These are phyloP conservation scores for Backusella psychrophila DNA, from an alignment of 192 early-diverging fungal species.

Conservation along the genomic window DNA sequence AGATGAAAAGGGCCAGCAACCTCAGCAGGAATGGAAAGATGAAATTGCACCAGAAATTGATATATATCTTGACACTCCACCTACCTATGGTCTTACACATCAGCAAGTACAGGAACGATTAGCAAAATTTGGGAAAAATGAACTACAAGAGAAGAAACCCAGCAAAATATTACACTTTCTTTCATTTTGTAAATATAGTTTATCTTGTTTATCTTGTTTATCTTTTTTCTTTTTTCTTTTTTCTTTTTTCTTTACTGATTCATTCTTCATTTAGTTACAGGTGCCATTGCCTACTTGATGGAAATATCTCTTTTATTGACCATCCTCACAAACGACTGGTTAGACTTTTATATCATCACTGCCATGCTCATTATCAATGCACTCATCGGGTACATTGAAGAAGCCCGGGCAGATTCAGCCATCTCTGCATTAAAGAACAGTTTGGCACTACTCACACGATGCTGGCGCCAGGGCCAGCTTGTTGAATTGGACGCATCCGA, in stretches of 20 bases:
- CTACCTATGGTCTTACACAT: slow-evolving; percentile 56
- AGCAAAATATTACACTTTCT: slow-evolving; percentile 45
- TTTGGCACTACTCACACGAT: slow-evolving; percentile 59
- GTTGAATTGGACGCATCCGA: slow-evolving; percentile 45
- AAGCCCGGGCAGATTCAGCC: slow-evolving; percentile 70
- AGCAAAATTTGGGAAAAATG: slow-evolving; percentile 59
- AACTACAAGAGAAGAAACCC: slow-evolving; percentile 39
- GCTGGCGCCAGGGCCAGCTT: slow-evolving; percentile 55
- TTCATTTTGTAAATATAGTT: slow-evolving; percentile 33
- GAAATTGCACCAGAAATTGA: slow-evolving; percentile 52
- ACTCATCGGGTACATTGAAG: slow-evolving; percentile 69
- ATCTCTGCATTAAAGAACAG: slow-evolving; percentile 70
- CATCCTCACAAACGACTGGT: slow-evolving; percentile 54
- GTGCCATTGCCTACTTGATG: slow-evolving; percentile 66
- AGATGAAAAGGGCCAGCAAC: background rate
- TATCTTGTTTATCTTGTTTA: background rate
- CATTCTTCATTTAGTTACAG: slow-evolving; percentile 42
- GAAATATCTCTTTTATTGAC: slow-evolving; percentile 54
- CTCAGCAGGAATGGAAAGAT: slow-evolving; percentile 25
- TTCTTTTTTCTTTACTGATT: slow-evolving; percentile 8
- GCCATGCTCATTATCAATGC: slow-evolving; percentile 64
- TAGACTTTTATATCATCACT: slow-evolving; percentile 59
- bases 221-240: too few species aligned
- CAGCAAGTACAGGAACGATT: slow-evolving; percentile 53
- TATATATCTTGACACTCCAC: slow-evolving; percentile 56